A percentile compares a stretch with the other conserved stretches of the same genome.
phyloP scores from a whole-genome alignment of 805 yeast species.

The Hanseniaspora mollemarum region DNA sequence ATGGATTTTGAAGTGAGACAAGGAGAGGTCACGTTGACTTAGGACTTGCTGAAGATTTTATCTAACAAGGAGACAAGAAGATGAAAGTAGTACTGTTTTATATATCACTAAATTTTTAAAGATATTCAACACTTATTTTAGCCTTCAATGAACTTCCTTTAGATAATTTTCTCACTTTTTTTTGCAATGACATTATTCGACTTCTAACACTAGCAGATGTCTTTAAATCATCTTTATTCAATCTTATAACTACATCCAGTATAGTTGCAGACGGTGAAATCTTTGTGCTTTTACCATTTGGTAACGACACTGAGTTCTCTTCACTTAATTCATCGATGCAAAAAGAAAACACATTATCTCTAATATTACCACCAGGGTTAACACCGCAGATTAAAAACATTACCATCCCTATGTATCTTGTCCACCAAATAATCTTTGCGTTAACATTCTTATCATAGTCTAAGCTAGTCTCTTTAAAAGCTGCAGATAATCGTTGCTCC shows the following conservation, averaged over 20 bases:
- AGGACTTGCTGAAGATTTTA: neutral
- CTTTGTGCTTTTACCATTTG: constrained; percentile 19
- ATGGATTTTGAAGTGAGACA: no score
- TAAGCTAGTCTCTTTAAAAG: constrained; percentile 22
- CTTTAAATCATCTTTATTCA: constrained; percentile 44
- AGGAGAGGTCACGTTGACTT: no score
- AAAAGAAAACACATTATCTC: constrained; percentile 46
- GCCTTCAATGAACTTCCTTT: constrained; percentile 42
- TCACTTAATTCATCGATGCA: constrained; percentile 28
- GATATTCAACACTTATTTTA: constrained; percentile 39
- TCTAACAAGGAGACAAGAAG: neutral
- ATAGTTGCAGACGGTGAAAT: constrained; percentile 21
- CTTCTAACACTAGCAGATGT: constrained; percentile 49
- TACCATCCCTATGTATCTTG: constrained; percentile 56
- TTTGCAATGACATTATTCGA: constrained; percentile 48
- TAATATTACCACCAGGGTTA: constrained; percentile 68
- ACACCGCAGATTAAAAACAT: constrained; percentile 73
- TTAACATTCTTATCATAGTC: constrained; percentile 35
- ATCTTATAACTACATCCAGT: constrained; percentile 33
- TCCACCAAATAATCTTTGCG: constrained; percentile 55
- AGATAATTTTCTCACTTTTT: constrained; percentile 47
- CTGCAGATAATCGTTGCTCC: constrained; percentile 15
- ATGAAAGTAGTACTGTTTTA: neutral
- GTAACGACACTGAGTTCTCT: constrained; percentile 13
- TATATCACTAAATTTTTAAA: neutral